These are phyloP conservation scores for Rhynchosporium secalis DNA, from an alignment of 2,329 filamentous ascomycete species.

Conservation along the genomic window DNA sequence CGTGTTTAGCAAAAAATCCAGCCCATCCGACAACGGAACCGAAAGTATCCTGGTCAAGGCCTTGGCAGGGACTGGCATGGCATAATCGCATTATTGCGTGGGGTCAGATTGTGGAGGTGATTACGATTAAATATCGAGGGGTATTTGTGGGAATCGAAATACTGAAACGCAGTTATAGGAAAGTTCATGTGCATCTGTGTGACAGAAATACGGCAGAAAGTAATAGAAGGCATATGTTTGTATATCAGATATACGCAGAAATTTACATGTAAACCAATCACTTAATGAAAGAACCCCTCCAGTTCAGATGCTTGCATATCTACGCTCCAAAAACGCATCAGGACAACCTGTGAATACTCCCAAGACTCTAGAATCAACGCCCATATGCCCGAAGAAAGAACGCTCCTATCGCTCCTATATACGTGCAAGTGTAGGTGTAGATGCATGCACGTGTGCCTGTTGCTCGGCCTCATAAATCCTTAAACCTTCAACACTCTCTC, in stretches of 20 bases:
- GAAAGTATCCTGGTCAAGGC: conserved; percentile 3
- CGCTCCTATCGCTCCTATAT: conserved; percentile 29
- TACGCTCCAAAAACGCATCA: conserved; percentile 25
- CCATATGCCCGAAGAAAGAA: conserved; percentile 32
- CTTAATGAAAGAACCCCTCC: background rate
- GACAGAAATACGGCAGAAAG: no score
- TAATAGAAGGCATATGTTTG: no score
- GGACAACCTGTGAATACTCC: conserved; percentile 32
- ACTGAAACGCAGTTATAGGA: background rate
- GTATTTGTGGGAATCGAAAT: conserved; percentile 11
- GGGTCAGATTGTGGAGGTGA: conserved; percentile 11
- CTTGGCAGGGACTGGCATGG: background rate
- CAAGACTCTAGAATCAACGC: conserved; percentile 30
- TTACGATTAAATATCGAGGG: conserved; percentile 16
- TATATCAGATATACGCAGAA: background rate
- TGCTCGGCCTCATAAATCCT: conserved; percentile 11
- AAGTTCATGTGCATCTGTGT: background rate
- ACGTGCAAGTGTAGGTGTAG: conserved; percentile 29
- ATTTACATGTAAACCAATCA: background rate
- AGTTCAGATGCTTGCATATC: conserved; percentile 16
- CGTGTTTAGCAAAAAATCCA: conserved; percentile 23
- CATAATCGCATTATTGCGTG: no score
- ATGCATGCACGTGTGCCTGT: conserved; percentile 22
- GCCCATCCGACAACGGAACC: conserved; percentile 25
- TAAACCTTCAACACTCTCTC: conserved; percentile 69